These are phyloP conservation scores for Cryomyces minteri DNA, from an alignment of 495 filamentous ascomycete genomes.

Conservation along the genomic window DNA sequence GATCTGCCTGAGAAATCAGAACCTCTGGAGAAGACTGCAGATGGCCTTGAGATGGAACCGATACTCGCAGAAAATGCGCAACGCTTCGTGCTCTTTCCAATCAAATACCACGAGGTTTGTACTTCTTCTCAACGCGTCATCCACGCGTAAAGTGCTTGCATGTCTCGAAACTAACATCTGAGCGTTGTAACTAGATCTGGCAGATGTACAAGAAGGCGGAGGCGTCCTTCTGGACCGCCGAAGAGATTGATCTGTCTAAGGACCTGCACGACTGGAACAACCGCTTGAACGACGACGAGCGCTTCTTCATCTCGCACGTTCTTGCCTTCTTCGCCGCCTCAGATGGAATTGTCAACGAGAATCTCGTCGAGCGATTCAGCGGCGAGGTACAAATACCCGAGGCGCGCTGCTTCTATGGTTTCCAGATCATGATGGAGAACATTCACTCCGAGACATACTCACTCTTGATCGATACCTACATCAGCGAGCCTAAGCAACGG, in stretches of 20 bases:
- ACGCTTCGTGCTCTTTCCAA: conserved; percentile 94
- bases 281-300: conserved; percentile 87
- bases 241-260: conserved; percentile 98
- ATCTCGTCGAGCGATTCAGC: conserved; percentile 94
- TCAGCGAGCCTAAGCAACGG: conserved; percentile 94
- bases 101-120: conserved; percentile 97
- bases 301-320: conserved; percentile 95
- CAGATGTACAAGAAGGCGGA: conserved; percentile 99
- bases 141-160: conserved; percentile 49
- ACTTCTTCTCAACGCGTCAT: conserved; percentile 18
- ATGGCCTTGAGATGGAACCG: conserved; percentile 36
- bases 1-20: conserved; percentile 55
- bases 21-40: too few species aligned
- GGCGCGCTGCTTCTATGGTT: conserved; percentile 98
- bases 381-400: conserved; percentile 94
- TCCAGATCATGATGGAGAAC: conserved; percentile 99
- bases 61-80: conserved; percentile 90
- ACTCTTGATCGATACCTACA: conserved; percentile 97
- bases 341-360: conserved; percentile 99
- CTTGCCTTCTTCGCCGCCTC: conserved; percentile 99
- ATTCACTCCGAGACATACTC: conserved; percentile 99
- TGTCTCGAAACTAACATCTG: conserved; percentile 7
- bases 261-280: conserved; percentile 99
- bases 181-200: conserved; percentile 56
- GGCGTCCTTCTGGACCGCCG: conserved; percentile 98